Evolutionary conservation across 2,329 filamentous ascomycete species (phyloP).

Genomic region (Albifimbria verrucaria): DNA sequence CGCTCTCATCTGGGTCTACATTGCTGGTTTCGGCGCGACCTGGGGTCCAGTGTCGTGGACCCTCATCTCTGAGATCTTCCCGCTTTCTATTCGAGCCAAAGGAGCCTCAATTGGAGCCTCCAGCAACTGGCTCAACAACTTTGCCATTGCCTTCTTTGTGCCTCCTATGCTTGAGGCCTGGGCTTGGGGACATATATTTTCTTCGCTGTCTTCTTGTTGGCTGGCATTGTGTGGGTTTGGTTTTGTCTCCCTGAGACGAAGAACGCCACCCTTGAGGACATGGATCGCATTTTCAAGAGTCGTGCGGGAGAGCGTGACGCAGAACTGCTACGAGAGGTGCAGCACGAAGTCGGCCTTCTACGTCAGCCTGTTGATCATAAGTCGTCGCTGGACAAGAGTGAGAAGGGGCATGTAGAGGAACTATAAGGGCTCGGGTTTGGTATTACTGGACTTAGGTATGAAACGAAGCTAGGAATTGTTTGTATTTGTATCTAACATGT

Average conservation of each 20-base stretch:
- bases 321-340: constrained; percentile 16
- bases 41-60: constrained; percentile 47
- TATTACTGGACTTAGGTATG: no score
- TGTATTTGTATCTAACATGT: no score
- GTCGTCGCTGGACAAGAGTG: constrained; percentile 5
- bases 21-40: constrained; percentile 42
- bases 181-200: constrained; percentile 56
- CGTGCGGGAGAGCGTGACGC: constrained; percentile 28
- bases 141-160: constrained; percentile 42
- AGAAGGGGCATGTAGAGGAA: constrained; percentile 6
- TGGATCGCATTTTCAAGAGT: constrained; percentile 49
- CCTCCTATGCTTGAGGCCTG: constrained; percentile 33
- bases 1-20: constrained; percentile 42
- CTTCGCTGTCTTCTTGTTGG: constrained; percentile 48
- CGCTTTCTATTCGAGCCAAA: constrained; percentile 40
- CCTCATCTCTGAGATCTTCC: constrained; percentile 45
- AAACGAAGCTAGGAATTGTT: no score
- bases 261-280: constrained; percentile 50
- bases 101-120: constrained; percentile 39
- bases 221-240: constrained; percentile 45
- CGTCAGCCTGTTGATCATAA: neutral
- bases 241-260: constrained; percentile 55
- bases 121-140: constrained; percentile 45
- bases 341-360: constrained; percentile 18
- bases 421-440: neutral